phyloP scores from a whole-genome alignment of 495 filamentous ascomycete species.

The Penicillium cinerascens region DNA sequence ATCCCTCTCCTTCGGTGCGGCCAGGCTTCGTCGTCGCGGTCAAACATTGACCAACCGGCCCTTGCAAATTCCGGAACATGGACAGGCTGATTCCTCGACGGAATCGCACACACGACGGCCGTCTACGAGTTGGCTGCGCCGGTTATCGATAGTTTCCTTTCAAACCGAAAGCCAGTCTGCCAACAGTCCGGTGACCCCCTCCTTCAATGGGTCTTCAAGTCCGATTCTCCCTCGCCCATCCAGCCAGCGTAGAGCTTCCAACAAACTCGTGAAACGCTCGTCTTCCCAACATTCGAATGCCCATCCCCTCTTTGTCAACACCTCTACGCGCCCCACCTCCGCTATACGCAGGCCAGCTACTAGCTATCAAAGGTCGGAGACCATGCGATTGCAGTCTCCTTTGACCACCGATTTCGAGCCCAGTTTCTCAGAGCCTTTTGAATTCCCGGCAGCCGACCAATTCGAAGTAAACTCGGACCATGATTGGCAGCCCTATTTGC shows the following conservation, averaged over 20 bases:
- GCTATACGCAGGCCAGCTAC: slow-evolving; percentile 75
- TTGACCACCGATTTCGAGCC: slow-evolving; percentile 32
- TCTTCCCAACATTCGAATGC: slow-evolving; percentile 56
- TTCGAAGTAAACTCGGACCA: slow-evolving; percentile 18
- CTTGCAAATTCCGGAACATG: slow-evolving; percentile 25
- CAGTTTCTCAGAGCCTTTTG: slow-evolving; percentile 14
- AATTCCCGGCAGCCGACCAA: slow-evolving; percentile 14
- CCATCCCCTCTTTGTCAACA: slow-evolving; percentile 25
- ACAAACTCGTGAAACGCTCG: slow-evolving; percentile 86
- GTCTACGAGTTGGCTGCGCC: slow-evolving; percentile 71
- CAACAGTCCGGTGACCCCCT: slow-evolving; percentile 62
- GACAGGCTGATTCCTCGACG: slow-evolving; percentile 31
- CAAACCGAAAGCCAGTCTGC: slow-evolving; percentile 67
- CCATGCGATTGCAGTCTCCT: slow-evolving; percentile 50
- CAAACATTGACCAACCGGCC: slow-evolving; percentile 39
- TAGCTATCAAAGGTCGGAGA: slow-evolving; percentile 79
- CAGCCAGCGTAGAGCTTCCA: slow-evolving; percentile 55
- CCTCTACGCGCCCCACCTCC: slow-evolving; percentile 50
- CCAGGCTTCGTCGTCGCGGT: slow-evolving; percentile 38
- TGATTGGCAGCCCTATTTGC: slow-evolving; percentile 48
- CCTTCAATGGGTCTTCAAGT: slow-evolving; percentile 66
- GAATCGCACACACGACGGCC: slow-evolving; percentile 44
- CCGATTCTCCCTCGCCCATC: slow-evolving; percentile 54
- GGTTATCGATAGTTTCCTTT: slow-evolving; percentile 71
- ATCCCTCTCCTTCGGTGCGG: slow-evolving; percentile 54